phyloP scores from a whole-genome alignment of 768 basidiomycete species.

The Grammothele lineata region DNA sequence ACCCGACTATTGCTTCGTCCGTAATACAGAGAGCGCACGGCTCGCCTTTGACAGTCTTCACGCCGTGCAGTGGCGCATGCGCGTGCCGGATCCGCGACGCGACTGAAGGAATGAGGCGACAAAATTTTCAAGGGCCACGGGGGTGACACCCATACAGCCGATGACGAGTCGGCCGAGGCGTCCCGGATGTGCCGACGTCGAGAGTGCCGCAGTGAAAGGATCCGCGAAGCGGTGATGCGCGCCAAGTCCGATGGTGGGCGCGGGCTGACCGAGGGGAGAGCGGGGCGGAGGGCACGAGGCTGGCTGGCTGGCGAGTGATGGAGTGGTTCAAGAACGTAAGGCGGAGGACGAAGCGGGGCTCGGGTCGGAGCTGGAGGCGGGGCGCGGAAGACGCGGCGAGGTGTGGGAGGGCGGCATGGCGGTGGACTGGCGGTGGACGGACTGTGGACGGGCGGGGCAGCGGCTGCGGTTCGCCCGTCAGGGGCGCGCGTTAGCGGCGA shows the following conservation, averaged over 20 bases:
- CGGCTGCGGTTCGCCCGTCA: conserved; percentile 6
- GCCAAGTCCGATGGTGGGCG: conserved; percentile 1
- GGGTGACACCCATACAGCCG: conserved; percentile 6
- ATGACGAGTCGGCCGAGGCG: conserved; percentile 3
- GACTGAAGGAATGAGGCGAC: no score
- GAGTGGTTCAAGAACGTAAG: no score
- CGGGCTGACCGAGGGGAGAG: no score
- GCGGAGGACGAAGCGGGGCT: no score
- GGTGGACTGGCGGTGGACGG: no score
- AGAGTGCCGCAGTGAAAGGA: background rate
- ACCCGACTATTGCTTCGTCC: conserved; percentile 18
- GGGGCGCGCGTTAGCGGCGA: conserved; percentile 9
- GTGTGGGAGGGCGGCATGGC: no score
- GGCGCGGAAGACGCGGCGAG: background rate
- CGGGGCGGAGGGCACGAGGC: no score
- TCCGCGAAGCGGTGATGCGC: conserved; percentile 5
- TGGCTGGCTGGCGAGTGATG: no score
- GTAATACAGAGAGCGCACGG: conserved; percentile 14
- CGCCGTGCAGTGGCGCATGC: no score
- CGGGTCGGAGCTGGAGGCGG: no score
- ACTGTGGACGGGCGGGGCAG: background rate
- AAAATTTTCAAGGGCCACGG: conserved; percentile 4
- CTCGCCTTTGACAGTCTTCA: background rate
- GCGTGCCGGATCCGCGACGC: no score
- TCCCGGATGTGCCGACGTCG: background rate